These are phyloP conservation scores for Marasmius oreades DNA, from an alignment of 1,284 basidiomycete genomes.

Conservation along the genomic window DNA sequence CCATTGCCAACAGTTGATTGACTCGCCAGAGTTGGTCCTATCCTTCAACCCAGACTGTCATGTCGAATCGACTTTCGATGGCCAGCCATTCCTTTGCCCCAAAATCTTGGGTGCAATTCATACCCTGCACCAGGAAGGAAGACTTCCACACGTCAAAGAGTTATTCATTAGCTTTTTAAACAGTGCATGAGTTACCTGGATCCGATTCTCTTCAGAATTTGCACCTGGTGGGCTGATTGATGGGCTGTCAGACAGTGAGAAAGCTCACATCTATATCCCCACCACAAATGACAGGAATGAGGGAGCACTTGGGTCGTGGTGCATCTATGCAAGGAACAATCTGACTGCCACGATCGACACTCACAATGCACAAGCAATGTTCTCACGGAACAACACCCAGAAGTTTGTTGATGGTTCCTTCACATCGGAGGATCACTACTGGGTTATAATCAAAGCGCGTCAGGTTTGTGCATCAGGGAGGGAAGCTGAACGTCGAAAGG, in stretches of 20 bases:
- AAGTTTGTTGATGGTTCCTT: conserved; percentile 22
- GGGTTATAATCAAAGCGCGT: conserved; percentile 12
- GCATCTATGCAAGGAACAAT: conserved; percentile 16
- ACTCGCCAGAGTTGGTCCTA: conserved; percentile 25
- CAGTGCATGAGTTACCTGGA: conserved; percentile 28
- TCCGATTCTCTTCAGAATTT: conserved; percentile 29
- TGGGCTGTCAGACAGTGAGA: conserved; percentile 23
- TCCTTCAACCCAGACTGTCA: conserved; percentile 11
- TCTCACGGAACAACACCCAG: conserved; percentile 20
- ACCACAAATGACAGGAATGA: conserved; percentile 34
- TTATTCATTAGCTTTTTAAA: conserved; percentile 23
- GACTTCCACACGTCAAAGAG: conserved; percentile 21
- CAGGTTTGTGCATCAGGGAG: conserved; percentile 11
- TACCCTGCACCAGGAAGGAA: conserved; percentile 5
- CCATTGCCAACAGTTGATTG: conserved; percentile 24
- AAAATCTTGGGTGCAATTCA: conserved; percentile 14
- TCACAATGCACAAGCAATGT: conserved; percentile 25
- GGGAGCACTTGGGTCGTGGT: conserved; percentile 26
- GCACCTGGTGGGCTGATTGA: conserved; percentile 30
- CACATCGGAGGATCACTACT: conserved; percentile 17
- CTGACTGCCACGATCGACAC: conserved; percentile 19
- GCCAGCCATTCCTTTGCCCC: background rate
- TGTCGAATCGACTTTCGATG: conserved; percentile 9
- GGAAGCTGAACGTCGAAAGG: conserved; percentile 6
- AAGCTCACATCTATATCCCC: conserved; percentile 23